Evolutionary conservation across 371 early-diverging fungal species (phyloP).

Genomic region (Rhizomucor pusillus): DNA sequence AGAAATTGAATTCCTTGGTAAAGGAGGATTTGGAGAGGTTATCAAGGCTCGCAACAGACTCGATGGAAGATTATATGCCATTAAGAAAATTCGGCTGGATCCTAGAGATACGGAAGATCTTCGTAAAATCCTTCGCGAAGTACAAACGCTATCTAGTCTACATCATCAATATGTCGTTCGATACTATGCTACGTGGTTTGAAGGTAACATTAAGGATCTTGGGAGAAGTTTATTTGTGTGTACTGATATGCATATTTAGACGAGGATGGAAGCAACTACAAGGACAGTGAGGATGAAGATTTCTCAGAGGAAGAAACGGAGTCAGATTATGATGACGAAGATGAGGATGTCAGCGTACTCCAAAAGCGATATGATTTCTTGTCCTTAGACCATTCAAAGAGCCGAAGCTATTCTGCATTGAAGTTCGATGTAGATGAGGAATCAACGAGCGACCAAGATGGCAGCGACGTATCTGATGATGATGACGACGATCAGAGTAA

Average conservation of each 20-base stretch:
- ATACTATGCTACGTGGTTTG: constrained; percentile 95
- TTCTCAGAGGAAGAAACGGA: constrained; percentile 33
- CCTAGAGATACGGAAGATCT: constrained; percentile 75
- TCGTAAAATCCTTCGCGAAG: constrained; percentile 86
- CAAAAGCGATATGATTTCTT: constrained; percentile 56
- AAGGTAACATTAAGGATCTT: no score
- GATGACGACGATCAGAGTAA: constrained; percentile 21
- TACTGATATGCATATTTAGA: no score
- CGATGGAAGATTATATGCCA: constrained; percentile 88
- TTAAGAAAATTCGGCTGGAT: constrained; percentile 82
- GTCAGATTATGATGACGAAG: constrained; percentile 45
- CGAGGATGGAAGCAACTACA: constrained; percentile 50
- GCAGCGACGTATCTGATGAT: constrained; percentile 39
- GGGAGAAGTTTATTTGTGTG: no score
- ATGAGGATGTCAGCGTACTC: constrained; percentile 46
- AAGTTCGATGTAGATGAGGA: constrained; percentile 50
- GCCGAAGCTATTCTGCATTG: constrained; percentile 52
- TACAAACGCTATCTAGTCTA: constrained; percentile 85
- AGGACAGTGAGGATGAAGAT: constrained; percentile 39
- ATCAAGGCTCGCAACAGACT: constrained; percentile 86
- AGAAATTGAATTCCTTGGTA: constrained; percentile 89
- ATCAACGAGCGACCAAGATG: constrained; percentile 8
- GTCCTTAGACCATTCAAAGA: constrained; percentile 48
- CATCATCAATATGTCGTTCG: constrained; percentile 92
- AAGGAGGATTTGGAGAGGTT: constrained; percentile 93